Base-by-base conservation (phyloP, 805 yeast species). In the Sugiyamaella valdiviana region DNA sequence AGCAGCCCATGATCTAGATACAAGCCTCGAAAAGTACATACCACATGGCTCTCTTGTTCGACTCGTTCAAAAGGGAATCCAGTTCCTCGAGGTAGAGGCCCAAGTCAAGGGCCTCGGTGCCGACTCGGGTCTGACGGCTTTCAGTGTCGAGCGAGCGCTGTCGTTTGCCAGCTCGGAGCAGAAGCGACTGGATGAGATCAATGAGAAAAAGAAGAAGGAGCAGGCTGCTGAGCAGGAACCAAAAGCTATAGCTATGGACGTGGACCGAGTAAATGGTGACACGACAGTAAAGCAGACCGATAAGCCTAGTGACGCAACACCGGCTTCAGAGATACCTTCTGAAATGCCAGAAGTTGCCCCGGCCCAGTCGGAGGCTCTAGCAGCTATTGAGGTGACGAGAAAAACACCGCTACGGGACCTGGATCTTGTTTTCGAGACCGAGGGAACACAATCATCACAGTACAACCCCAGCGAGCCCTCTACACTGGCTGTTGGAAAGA, bases 31-130 rank as follows among this genome's bases (percentile, higher is more conserved):
- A 1, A 68, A 68, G 6, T 67, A 70, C 42, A 77, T 86, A 17
- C 85, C 87, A n/a, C 73, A 84, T 2, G 97, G 97, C 0, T 78
- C 85, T 56, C 70, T 91, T 24, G 95, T 91, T 10, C 78, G 79
- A 59, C 68, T 91, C 39, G 82, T 91, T 0, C 97, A 91, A 58
- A 85, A 81, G 62, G 98, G 98, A 1, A 78, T 90, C 15, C 72
- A 89, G 42, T 86, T 82, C 62, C 69, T 81, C n/a, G 79, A 85
- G 52, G 78, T 83, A 16, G 90, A 86, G 59, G 73, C 77, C 3
- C 63, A 81, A 39, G 76, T 77, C 6, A 64, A 65, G 7, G 3
- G 59, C 61, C 41, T 50, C 63, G 14, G 26, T 9, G 40, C 19
- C 9, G 16, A 15, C 17, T 19, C 39, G 17, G 40, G 40, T 3